These are phyloP conservation scores for Pleurotus platypus DNA, from an alignment of 768 basidiomycete genomes.

Conservation along the genomic window DNA sequence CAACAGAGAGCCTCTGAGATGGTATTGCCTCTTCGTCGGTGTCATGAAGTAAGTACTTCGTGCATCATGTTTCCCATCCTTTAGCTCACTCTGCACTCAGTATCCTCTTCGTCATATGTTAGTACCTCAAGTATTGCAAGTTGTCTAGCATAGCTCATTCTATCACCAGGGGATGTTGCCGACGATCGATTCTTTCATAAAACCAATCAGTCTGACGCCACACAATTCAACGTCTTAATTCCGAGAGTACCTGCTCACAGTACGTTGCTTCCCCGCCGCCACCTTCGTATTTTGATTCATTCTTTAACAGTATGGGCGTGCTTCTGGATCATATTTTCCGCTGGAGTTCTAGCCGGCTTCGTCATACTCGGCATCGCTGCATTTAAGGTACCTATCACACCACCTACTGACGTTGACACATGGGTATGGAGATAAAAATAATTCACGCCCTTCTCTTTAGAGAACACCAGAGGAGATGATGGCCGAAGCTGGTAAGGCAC, in stretches of 20 bases:
- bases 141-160: background rate
- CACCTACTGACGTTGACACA: constrained; percentile 2
- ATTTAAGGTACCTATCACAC: constrained; percentile 62
- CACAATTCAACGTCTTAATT: constrained; percentile 79
- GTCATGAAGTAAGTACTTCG: constrained; percentile 69
- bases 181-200: constrained; percentile 96
- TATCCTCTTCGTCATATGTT: constrained; percentile 85
- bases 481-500: constrained; percentile 64
- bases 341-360: constrained; percentile 72
- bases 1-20: constrained; percentile 71
- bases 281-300: background rate
- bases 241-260: constrained; percentile 70
- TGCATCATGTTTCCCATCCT: background rate
- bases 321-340: constrained; percentile 80
- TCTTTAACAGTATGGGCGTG: constrained; percentile 70
- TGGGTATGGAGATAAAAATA: constrained; percentile 2
- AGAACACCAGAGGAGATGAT: constrained; percentile 58
- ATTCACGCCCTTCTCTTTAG: constrained; percentile 21
- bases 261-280: constrained; percentile 26
- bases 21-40: constrained; percentile 80
- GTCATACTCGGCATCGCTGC: constrained; percentile 75
- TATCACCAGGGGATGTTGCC: constrained; percentile 76
- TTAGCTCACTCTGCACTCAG: constrained; percentile 30
- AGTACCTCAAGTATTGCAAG: constrained; percentile 21
- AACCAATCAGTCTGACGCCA: constrained; percentile 89